Conservation (phyloP, 306 rosid species). For the Cicer judaicum region DNA sequence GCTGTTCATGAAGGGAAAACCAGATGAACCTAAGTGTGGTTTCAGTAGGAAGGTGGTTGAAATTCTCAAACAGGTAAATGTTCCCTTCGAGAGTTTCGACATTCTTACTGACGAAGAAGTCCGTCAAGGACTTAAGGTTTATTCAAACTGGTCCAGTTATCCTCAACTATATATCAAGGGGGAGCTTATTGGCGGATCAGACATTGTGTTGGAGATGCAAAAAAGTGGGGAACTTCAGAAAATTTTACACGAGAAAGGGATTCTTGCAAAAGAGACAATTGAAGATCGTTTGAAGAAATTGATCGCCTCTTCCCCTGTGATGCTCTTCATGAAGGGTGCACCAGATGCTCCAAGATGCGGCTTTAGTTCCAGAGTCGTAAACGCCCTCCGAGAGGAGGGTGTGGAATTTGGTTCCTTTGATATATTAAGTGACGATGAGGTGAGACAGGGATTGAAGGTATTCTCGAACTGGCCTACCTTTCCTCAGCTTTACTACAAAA, state of each 20-base stretch:
- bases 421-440: constrained; percentile 75
- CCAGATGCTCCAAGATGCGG: constrained; percentile 93
- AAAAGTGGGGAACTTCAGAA: constrained; percentile 85
- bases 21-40: constrained; percentile 90
- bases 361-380: constrained; percentile 85
- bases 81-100: constrained; percentile 74
- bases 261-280: constrained; percentile 54
- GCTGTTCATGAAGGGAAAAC: constrained; percentile 92
- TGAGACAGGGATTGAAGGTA: constrained; percentile 85
- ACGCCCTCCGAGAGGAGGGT: constrained; percentile 73
- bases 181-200: constrained; percentile 92
- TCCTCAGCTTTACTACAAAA: constrained; percentile 90
- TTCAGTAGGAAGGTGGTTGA: constrained; percentile 94
- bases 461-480: constrained; percentile 96
- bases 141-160: constrained; percentile 96
- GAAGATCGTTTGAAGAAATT: constrained; percentile 80
- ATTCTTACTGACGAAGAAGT: constrained; percentile 83
- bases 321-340: constrained; percentile 92
- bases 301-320: constrained; percentile 69
- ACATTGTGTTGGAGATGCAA: constrained; percentile 92
- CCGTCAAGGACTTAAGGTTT: constrained; percentile 90
- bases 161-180: constrained; percentile 84
- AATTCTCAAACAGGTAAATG: constrained; percentile 82
- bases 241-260: constrained; percentile 68
- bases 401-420: constrained; percentile 79